Evolutionary conservation across 2,329 filamentous ascomycete genomes (phyloP), one percentile per base, ranked within the genome.

Genomic region (Cladosporium oxysporum): DNA sequence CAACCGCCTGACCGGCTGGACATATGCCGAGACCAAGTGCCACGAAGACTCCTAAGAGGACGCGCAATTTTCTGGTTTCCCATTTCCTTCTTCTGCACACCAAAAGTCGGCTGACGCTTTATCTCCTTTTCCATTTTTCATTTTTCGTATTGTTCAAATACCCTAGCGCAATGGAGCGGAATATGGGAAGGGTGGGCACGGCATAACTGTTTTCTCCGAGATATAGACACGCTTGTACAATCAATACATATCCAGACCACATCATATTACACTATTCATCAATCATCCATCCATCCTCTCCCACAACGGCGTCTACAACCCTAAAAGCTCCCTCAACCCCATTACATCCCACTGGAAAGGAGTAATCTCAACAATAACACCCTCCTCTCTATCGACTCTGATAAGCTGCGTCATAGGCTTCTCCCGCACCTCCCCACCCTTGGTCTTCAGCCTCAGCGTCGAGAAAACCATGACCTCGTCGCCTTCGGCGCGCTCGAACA

Each of bases 1-100:
- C 58, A 83, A 84, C 70, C 77, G 81, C 55, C 75, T 83, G 64
- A 75, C 76, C 7, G 78, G 80, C 23, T 82, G 80, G 80, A 74
- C 74, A 44, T 66, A 71, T 37, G 72, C 71, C 5, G 61, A 64
- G 47, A 65, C 50, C 18, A 70, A 41, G 50, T 72, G 71, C 68
- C 59, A 65, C 35, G 55, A 65, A 21, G 62, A 63, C 28, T 7
- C 37, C 10, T 0, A 47, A 23, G n/a, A 47, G n/a, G 41, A 47
- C n/a, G n/a, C 41, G 8, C 21, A 33, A 29, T 37, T 28, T 16
- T 11, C 3, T 12, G 5, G 16, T n/a, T 21, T 55, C 29, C 11
- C 8, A 14, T 14, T 62, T 62, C 44, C 10, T 12, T 60, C 10
- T 50, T 49, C 14, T 18, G 55, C 33, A 33, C 52, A 33, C 52